These are phyloP conservation scores for Penicillium nucicola DNA, from an alignment of 495 filamentous ascomycete species.

Conservation along the genomic window DNA sequence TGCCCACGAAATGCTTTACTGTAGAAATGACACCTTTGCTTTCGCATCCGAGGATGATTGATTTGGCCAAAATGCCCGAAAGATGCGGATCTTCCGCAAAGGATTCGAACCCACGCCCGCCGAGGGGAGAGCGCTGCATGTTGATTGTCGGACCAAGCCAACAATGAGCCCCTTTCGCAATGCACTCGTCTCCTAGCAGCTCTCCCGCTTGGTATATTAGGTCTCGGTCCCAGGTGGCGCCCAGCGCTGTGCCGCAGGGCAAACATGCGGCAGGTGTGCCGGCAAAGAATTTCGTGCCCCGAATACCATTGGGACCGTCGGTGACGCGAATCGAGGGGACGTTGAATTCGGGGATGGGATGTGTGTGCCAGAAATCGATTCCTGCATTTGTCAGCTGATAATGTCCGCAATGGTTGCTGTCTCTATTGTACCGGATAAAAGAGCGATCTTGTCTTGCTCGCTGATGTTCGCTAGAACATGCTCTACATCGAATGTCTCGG, in stretches of 20 bases:
- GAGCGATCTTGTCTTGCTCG: constrained; percentile 29
- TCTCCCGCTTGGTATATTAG: constrained; percentile 53
- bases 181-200: constrained; percentile 52
- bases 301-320: constrained; percentile 66
- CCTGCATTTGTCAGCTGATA: constrained; percentile 13
- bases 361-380: constrained; percentile 69
- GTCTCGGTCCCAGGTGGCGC: constrained; percentile 59
- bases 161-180: constrained; percentile 60
- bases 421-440: constrained; percentile 22
- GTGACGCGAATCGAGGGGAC: constrained; percentile 62
- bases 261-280: constrained; percentile 51
- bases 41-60: constrained; percentile 61
- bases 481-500: constrained; percentile 27
- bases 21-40: constrained; percentile 55
- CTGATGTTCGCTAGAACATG: constrained; percentile 25
- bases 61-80: constrained; percentile 56
- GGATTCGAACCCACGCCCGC: constrained; percentile 69
- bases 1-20: constrained; percentile 70
- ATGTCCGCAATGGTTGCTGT: neutral
- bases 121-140: constrained; percentile 66
- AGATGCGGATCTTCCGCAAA: constrained; percentile 69
- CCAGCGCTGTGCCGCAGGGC: constrained; percentile 60
- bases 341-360: constrained; percentile 57
- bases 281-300: constrained; percentile 7
- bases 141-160: constrained; percentile 71